Base-by-base conservation (phyloP, 2,329 filamentous ascomycete genomes). In the Fusarium burgessii region DNA sequence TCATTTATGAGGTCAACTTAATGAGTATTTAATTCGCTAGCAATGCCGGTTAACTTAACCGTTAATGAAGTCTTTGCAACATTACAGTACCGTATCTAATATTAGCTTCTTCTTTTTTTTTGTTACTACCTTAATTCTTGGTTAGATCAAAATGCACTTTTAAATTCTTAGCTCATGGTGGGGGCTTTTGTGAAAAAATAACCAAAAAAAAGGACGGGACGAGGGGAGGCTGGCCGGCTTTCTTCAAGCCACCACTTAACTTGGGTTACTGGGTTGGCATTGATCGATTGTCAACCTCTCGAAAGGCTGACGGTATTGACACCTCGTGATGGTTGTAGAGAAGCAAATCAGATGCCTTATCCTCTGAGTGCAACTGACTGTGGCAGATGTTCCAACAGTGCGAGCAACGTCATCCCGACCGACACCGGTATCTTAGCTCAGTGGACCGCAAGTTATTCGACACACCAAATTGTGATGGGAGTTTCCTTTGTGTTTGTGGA, bases 341-440 rank as follows among this genome's bases (percentile, higher is more conserved):
- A 52, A 38, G 40, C 66, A 66, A 70, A 46, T 62, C 46, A 62
- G 41, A 46, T 52, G 32, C 56, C 60, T 51, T 45, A 54, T 52
- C 25, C 38, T 35, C 43, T 7, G n/a, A 12, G 13, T 50, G 32
- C 25, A 46, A 60, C 47, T 47, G 60, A 60, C 47, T 47, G 60
- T 74, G 62, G 68, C 68, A 68, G 65, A 54, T 50, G 64, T 20
- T 46, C 33, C 62, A 57, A 74, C 72, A 74, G 72, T 74, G 72
- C 69, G 72, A 75, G 60, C 50, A 60, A 54, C 61, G 41, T 59
- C 62, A 58, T 60, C 54, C 40, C 32, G 32, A 35, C 40, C 32
- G 32, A 35, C 49, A 51, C 50, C 55, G 56, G 56, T 52, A 41
- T 35, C 47, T 57, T 63, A 46, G 49, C 35, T 60, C 54, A 32